A percentile compares a stretch with the other conserved stretches of the same genome.
phyloP scores from a whole-genome alignment of 805 yeast species.

The Kluyveromyces nonfermentans region DNA sequence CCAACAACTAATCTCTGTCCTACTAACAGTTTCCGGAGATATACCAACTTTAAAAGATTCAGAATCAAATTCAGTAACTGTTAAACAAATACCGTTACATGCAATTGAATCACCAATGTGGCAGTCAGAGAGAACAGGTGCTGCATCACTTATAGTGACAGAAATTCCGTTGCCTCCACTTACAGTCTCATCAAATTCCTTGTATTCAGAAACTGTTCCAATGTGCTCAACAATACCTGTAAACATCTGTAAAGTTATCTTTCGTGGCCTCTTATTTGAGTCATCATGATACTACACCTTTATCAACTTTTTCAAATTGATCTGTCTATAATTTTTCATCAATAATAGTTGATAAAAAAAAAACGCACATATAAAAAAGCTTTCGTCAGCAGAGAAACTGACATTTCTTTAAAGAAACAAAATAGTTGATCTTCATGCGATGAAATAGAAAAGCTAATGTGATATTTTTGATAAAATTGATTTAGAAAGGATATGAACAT shows the following conservation, averaged over 20 bases:
- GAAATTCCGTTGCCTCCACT: constrained; percentile 49
- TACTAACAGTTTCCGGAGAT: constrained; percentile 82
- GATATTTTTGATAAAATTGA: too few relatives aligned
- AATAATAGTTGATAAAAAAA: too few relatives aligned
- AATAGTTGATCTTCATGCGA: too few relatives aligned
- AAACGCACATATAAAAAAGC: too few relatives aligned
- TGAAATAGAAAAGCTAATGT: too few relatives aligned
- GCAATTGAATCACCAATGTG: constrained; percentile 92
- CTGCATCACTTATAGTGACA: constrained; percentile 52
- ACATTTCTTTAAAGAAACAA: too few relatives aligned
- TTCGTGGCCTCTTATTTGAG: neutral
- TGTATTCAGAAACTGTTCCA: constrained; percentile 39
- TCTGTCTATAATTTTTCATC: too few relatives aligned
- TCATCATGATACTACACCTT: too few relatives aligned
- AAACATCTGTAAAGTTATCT: constrained; percentile 46
- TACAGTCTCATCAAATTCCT: constrained; percentile 13
- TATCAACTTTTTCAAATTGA: too few relatives aligned
- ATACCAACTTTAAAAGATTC: constrained; percentile 76
- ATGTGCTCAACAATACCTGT: constrained; percentile 88
- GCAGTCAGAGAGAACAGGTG: constrained; percentile 60
- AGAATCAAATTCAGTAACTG: constrained; percentile 71
- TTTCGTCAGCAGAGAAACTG: too few relatives aligned
- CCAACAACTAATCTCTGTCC: constrained; percentile 66
- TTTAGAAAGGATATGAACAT: too few relatives aligned
- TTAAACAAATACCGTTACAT: constrained; percentile 81